Base-by-base conservation (phyloP, 768 basidiomycete species). In the Boletus rubropictus region DNA sequence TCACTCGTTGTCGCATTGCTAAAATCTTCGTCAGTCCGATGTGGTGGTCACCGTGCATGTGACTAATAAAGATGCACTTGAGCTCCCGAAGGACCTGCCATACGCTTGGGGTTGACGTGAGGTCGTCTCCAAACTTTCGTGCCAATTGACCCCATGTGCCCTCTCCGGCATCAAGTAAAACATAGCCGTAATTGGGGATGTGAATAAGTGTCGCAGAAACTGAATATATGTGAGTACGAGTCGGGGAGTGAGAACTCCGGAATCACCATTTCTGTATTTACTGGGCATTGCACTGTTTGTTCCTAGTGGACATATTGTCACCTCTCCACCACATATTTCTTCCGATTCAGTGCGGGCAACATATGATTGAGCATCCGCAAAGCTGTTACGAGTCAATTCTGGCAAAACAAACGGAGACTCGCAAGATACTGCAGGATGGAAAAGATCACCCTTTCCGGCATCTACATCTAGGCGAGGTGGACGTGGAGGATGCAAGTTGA, bases 1-100 rank as follows among this genome's bases (percentile, higher is more conserved):
- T 34, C 50, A 91, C 94, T 67, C 72, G 69, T 43, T 73, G 76
- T 45, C 95, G 76, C 69, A 83, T 79, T 0, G 79, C 71, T 15
- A 98, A 71, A 7, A 98, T 69, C 48, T 81, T 80, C 0, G 82
- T 75, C 28, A 94, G 63, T 7, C 95, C 94, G 33, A 86, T 76
- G 60, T 96, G 94, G 64, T 97, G 95, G 60, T 97, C 95, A 0
- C 78, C 94, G 59, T 96, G 95, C 55, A 86, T 77, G 62, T 98
- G 95, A 51, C 88, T 91, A 50, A 95, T 72, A 63, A 84, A 96
- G 31, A 98, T 76, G 60, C 88, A 82, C 57, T 79, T 84, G 11
- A 93, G 64, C 41, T 85, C 71, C n/a, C 81, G 70, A 42, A 93
- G 69, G 12, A 84, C 72, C 11, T 79, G 61, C 73, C 79, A 79